Evolutionary conservation across 176 grass and related monocot species (phyloP).

Genomic region (Chrysopogon serrulatus): DNA sequence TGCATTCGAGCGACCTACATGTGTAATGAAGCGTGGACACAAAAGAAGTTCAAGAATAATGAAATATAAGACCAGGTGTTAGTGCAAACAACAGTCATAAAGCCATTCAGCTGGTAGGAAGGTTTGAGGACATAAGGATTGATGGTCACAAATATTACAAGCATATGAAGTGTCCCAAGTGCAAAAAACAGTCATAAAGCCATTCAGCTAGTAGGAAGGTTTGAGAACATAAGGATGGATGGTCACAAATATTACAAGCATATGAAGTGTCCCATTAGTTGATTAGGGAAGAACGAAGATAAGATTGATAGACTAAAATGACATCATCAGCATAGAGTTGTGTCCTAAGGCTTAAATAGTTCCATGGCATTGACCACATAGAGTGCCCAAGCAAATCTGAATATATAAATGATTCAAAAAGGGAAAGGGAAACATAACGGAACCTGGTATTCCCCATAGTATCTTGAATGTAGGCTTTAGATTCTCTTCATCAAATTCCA

Average conservation of each 20-base stretch:
- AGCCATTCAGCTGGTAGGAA: no score
- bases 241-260: background rate
- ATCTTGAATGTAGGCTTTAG: constrained; percentile 84
- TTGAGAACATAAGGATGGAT: background rate
- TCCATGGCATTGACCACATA: background rate
- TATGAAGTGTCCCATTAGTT: background rate
- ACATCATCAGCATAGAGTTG: background rate
- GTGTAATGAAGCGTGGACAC: constrained; percentile 13
- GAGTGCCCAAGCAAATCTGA: constrained; percentile 3
- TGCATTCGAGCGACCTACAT: constrained; percentile 77
- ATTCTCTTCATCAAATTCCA: constrained; percentile 81
- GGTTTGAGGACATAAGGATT: no score
- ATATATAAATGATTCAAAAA: background rate
- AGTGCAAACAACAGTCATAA: background rate
- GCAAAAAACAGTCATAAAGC: no score
- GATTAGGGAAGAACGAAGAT: background rate
- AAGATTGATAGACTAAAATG: background rate
- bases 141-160: no score
- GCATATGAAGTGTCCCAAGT: no score
- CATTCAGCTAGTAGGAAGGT: constrained; percentile 12
- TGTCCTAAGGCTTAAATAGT: background rate
- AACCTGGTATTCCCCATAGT: constrained; percentile 87
- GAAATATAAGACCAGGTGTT: constrained; percentile 7
- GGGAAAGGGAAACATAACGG: background rate
- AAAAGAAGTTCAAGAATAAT: constrained; percentile 19